phyloP scores from a whole-genome alignment of 2,329 filamentous ascomycete genomes.

The Fusarium neocosmosporiellum region DNA sequence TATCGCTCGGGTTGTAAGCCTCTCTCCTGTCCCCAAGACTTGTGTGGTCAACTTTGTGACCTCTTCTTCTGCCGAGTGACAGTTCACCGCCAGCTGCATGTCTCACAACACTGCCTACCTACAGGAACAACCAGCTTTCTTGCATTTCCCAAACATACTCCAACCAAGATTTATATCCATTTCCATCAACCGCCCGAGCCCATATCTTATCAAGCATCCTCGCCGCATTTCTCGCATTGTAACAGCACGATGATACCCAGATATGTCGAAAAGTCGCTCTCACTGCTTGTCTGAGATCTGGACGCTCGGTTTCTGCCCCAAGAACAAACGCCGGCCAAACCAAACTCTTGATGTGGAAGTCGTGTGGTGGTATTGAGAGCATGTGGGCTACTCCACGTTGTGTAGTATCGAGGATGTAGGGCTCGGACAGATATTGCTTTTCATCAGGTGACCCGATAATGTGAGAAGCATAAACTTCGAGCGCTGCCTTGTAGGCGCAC shows the following conservation, averaged over 20 bases:
- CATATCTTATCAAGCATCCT: constrained; percentile 16
- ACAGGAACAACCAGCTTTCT: constrained; percentile 13
- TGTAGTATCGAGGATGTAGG: neutral
- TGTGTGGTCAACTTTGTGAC: neutral
- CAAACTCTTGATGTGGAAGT: constrained; percentile 27
- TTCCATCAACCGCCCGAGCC: neutral
- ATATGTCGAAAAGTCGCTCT: constrained; percentile 9
- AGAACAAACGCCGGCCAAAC: constrained; percentile 22
- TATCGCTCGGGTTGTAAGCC: neutral
- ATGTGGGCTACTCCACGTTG: constrained; percentile 6
- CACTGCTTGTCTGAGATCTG: neutral
- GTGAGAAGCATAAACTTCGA: constrained; percentile 14
- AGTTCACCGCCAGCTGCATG: neutral
- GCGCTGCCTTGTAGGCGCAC: constrained; percentile 11
- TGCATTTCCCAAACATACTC: constrained; percentile 14
- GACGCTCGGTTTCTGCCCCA: constrained; percentile 1
- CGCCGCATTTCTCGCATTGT: constrained; percentile 14
- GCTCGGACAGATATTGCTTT: neutral
- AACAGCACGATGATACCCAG: constrained; percentile 20
- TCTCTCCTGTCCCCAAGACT: neutral
- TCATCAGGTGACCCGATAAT: neutral
- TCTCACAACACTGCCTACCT: neutral
- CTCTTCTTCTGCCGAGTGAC: neutral
- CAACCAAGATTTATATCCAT: neutral
- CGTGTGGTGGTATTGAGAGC: constrained; percentile 1